phyloP scores from a whole-genome alignment of 2,329 filamentous ascomycete genomes.

The Curvularia eragrostidis region DNA sequence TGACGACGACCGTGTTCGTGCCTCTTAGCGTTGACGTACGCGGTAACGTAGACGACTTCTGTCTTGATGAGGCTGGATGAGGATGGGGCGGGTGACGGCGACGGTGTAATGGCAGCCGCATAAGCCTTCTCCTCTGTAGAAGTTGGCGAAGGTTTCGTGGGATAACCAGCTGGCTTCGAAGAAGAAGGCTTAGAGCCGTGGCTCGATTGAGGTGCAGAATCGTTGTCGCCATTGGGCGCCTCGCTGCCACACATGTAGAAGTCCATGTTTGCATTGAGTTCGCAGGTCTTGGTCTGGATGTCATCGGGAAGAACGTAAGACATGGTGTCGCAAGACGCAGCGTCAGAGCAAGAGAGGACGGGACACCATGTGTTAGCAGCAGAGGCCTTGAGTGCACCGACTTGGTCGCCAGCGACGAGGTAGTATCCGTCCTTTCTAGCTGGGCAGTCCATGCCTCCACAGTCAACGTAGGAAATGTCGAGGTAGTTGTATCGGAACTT shows the following conservation, averaged over 20 bases:
- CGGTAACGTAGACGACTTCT: slow-evolving; percentile 44
- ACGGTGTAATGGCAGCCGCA: slow-evolving; percentile 36
- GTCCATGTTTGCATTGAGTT: slow-evolving; percentile 32
- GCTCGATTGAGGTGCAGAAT: slow-evolving; percentile 14
- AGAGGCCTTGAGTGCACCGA: slow-evolving; percentile 23
- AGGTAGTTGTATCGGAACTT: slow-evolving; percentile 40
- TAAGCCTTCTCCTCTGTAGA: slow-evolving; percentile 15
- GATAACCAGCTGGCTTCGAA: slow-evolving; percentile 3
- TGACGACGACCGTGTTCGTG: slow-evolving; percentile 41
- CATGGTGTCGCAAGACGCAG: slow-evolving; percentile 33
- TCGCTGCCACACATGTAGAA: slow-evolving; percentile 47
- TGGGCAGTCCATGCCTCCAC: slow-evolving; percentile 39
- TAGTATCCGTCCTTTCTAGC: slow-evolving; percentile 45
- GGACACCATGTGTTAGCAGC: slow-evolving; percentile 43
- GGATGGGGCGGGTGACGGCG: slow-evolving; percentile 22
- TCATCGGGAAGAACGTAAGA: slow-evolving; percentile 45
- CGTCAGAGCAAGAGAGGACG: slow-evolving; percentile 34
- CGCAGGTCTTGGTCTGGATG: slow-evolving; percentile 44
- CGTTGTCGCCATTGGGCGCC: slow-evolving; percentile 30
- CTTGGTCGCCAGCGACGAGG: slow-evolving; percentile 33
- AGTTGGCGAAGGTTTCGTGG: slow-evolving; percentile 21
- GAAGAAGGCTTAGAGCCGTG: slow-evolving; percentile 5
- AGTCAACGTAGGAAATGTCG: slow-evolving; percentile 51
- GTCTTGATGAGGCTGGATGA: slow-evolving; percentile 26
- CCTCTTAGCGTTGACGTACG: slow-evolving; percentile 45